Percentiles rank a stretch among this genome's conserved stretches.
Evolutionary conservation across 1,284 basidiomycete genomes (phyloP).

Genomic region (Bjerkandera adusta): DNA sequence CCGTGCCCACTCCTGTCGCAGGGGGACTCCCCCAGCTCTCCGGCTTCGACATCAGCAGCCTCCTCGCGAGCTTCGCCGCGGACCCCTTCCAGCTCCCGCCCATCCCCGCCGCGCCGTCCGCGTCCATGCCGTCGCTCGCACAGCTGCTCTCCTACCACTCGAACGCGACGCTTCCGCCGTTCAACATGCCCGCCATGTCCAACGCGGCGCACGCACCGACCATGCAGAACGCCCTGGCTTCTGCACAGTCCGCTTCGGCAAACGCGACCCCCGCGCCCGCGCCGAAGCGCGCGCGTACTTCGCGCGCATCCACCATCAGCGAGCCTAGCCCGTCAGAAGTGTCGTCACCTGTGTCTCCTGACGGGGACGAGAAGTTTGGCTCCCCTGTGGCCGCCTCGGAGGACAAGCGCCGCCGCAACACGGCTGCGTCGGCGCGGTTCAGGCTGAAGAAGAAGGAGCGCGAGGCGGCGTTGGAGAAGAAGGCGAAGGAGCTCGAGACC

Average conservation of each 20-base stretch:
- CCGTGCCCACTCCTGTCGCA: conserved; percentile 21
- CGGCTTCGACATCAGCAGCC: conserved; percentile 50
- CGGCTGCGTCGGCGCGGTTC: conserved; percentile 96
- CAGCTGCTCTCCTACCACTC: conserved; percentile 63
- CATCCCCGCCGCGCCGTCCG: conserved; percentile 27
- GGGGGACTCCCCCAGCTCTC: conserved; percentile 15
- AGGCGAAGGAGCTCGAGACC: conserved; percentile 87
- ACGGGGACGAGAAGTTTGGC: conserved; percentile 31
- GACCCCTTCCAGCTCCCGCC: conserved; percentile 46
- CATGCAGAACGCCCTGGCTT: conserved; percentile 10
- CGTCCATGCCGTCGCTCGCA: conserved; percentile 50
- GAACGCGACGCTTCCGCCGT: conserved; percentile 24
- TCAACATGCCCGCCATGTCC: conserved; percentile 20
- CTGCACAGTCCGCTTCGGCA: conserved; percentile 13
- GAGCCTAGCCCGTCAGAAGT: conserved; percentile 21
- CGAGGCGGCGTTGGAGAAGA: conserved; percentile 88
- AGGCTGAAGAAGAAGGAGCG: conserved; percentile 98
- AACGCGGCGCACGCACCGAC: conserved; percentile 20
- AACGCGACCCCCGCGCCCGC: conserved; percentile 29
- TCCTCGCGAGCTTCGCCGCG: conserved; percentile 62
- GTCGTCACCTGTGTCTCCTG: conserved; percentile 22
- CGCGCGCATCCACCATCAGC: conserved; percentile 44
- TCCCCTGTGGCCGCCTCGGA: conserved; percentile 54
- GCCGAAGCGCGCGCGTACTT: conserved; percentile 54
- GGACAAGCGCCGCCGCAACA: conserved; percentile 94